phyloP scores from a whole-genome alignment of 83 land plant genomes.

The Picea abies region DNA sequence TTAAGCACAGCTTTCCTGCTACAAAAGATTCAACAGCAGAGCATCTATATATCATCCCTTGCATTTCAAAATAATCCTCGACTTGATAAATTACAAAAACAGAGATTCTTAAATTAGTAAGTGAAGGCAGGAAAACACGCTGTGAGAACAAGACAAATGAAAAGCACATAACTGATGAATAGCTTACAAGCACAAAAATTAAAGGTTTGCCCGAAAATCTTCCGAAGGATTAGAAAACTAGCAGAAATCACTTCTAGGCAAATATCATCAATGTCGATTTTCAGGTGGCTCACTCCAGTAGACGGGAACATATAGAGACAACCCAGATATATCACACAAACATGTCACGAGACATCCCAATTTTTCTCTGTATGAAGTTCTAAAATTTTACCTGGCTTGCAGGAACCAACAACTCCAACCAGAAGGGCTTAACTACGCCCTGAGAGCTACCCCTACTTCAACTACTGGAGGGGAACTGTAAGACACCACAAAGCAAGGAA shows the following conservation, averaged over 20 bases:
- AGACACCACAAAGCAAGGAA: conserved; percentile 6
- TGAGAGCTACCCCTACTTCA: conserved; percentile 33
- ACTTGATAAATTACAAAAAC: conserved; percentile 1
- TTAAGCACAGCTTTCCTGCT: too few relatives aligned
- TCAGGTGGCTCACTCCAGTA: background rate
- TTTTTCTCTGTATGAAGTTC: background rate
- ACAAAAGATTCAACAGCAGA: too few relatives aligned
- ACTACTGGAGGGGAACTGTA: conserved; percentile 19
- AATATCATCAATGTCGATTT: background rate
- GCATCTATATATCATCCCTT: too few relatives aligned
- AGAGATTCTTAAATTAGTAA: conserved; percentile 2
- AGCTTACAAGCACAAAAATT: conserved; percentile 13
- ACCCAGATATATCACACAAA: conserved; percentile 15
- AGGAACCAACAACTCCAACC: conserved; percentile 1
- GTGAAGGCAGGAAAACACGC: conserved; percentile 1
- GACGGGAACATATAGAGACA: background rate
- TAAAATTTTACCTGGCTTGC: background rate
- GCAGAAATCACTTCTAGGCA: background rate
- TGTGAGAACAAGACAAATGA: background rate
- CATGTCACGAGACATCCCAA: conserved; percentile 4
- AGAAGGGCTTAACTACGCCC: conserved; percentile 3
- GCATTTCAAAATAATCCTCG: background rate
- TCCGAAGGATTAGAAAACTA: background rate
- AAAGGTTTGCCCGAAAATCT: background rate
- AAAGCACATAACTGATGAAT: background rate